Evolutionary conservation across 2,329 filamentous ascomycete genomes (phyloP), one percentile per base, ranked within the genome.

Genomic region (Epichloe aotearoae): DNA sequence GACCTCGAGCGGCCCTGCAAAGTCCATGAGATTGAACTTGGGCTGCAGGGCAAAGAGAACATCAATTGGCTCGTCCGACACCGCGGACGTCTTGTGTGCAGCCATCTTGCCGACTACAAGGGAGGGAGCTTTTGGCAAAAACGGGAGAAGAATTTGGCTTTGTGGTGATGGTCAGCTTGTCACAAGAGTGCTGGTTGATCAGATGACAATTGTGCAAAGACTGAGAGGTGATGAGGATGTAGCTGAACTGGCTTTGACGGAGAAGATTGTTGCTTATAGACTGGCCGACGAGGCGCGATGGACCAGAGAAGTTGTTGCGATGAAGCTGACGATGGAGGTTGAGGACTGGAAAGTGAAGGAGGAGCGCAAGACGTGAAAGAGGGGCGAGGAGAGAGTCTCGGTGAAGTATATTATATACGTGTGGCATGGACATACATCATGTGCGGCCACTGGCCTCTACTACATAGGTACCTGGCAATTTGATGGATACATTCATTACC

Each of bases 11-110:
- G 76, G 72, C 56, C 75, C 77, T 51, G 75, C 73, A 57, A 81
- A 73, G 69, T 81, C 77, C 56, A 80, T 59, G 52, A 81, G 64
- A 62, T 80, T 70, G 63, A 81, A 82, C 63, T 79, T 77, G 62
- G 72, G 67, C 50, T 82, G 77, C 59, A 82, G 71, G 59, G 73
- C 77, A 66, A 82, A 73, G 62, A 82, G 74, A 57, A 81, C 75
- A 56, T 80, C 72, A 61, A 81, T 69, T 57, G 76, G 76, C 53
- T 66, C 63, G 62, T 80, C 76, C 60, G 72, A 70, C 65, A 77
- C 74, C 63, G 76, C 76, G 66, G 76, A 77, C 58, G 68, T 71
- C 73, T 80, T 80, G 63, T 67, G 67, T 64, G 75, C 68, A 70
- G 64, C 73, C 77, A 81, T 81, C 66, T 67, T 77, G 70, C 41